Percentiles rank a stretch among this genome's conserved stretches.
These are phyloP conservation scores for Chloranthus sessilifolius DNA, from an alignment of 164 flowering plant genomes.

Conservation along the genomic window DNA sequence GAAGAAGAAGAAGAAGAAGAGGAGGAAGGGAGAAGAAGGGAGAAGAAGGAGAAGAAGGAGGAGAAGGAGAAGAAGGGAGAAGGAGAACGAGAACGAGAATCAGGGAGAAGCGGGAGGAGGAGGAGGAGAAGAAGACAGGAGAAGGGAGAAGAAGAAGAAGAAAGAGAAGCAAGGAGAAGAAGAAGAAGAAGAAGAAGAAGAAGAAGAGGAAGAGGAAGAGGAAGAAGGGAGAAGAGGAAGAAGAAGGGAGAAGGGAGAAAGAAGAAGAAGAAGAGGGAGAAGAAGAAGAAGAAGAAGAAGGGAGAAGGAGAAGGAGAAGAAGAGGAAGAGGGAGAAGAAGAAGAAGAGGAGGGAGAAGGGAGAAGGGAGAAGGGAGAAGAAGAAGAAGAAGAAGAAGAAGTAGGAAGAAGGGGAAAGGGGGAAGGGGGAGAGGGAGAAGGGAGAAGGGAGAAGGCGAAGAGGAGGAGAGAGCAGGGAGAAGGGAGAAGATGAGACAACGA, in stretches of 20 bases:
- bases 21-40: background rate
- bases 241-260: background rate
- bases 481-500: too few relatives aligned
- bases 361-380: background rate
- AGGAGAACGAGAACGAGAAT: background rate
- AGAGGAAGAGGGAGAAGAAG: background rate
- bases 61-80: background rate
- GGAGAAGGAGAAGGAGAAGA: background rate
- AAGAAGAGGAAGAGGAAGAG: background rate
- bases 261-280: background rate
- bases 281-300: background rate
- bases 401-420: background rate
- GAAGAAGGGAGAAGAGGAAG: background rate
- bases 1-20: background rate
- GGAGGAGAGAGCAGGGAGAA: background rate
- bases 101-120: background rate
- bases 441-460: background rate
- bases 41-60: background rate
- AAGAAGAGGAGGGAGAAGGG: background rate
- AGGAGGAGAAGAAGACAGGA: background rate
- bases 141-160: background rate
- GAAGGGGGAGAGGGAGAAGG: background rate
- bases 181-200: background rate
- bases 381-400: background rate
- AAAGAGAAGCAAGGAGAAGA: background rate